These are phyloP conservation scores for Coemansia sp. DNA, from an alignment of 192 early-diverging fungal genomes.

Conservation along the genomic window DNA sequence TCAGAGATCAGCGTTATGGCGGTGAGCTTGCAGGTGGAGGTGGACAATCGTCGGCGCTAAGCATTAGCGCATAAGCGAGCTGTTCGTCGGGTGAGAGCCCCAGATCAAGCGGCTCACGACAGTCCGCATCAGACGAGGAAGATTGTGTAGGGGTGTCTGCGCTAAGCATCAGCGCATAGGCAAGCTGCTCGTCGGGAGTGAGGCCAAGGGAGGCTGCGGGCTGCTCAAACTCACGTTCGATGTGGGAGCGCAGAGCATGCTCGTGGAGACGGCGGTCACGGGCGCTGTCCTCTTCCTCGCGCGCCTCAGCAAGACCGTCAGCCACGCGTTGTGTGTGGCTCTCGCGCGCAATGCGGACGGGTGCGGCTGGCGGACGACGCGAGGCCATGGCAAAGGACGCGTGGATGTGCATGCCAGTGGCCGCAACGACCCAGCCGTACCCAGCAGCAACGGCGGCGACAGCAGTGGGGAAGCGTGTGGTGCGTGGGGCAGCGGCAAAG, in stretches of 20 bases:
- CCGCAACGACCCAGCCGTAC: conserved; percentile 20
- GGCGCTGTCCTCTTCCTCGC: conserved; percentile 9
- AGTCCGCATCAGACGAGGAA: not conserved
- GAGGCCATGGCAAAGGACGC: conserved; percentile 11
- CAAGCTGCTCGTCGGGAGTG: conserved; percentile 35
- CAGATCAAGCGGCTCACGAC: conserved; percentile 1
- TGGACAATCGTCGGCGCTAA: not conserved
- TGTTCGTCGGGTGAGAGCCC: conserved; percentile 31
- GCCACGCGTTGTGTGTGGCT: not conserved
- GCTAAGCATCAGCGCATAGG: conserved; percentile 38
- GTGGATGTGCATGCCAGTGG: conserved; percentile 35
- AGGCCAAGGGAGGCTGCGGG: conserved; percentile 24
- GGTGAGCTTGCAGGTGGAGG: not conserved
- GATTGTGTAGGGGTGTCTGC: not conserved
- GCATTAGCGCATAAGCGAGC: conserved; percentile 23
- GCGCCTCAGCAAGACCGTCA: conserved; percentile 21
- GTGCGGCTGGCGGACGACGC: not conserved
- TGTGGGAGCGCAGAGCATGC: conserved; percentile 9
- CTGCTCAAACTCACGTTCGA: conserved; percentile 31
- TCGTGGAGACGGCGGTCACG: conserved; percentile 17
- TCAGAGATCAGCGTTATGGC: not conserved
- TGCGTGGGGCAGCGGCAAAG: conserved; percentile 1
- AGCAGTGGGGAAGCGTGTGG: conserved; percentile 21
- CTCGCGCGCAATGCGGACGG: not conserved
- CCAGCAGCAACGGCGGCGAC: conserved; percentile 24